These are phyloP conservation scores for Kodamaea fukazawae DNA, from an alignment of 805 yeast species.

Conservation along the genomic window DNA sequence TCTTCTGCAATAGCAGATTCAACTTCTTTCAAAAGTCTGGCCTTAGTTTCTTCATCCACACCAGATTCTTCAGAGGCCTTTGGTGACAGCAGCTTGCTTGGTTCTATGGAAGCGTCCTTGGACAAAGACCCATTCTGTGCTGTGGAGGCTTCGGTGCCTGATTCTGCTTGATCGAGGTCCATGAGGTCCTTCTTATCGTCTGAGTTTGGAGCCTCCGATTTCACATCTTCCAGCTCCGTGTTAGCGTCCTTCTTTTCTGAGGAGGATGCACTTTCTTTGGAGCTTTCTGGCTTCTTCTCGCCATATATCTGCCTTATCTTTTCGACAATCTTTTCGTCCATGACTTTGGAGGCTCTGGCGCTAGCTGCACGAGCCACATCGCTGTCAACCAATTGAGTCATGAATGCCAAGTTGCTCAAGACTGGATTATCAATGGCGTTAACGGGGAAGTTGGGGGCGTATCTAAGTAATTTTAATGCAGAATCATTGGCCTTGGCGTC, in stretches of 20 bases:
- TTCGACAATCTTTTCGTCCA: conserved; percentile 42
- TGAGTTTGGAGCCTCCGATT: conserved; percentile 1
- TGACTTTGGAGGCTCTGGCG: conserved; percentile 50
- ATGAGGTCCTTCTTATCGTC: conserved; percentile 4
- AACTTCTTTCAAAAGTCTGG: conserved; percentile 9
- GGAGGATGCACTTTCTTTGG: background rate
- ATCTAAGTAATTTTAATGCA: conserved; percentile 71
- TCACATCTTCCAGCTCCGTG: conserved; percentile 10
- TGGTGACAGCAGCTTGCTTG: conserved; percentile 1
- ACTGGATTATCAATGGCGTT: conserved; percentile 90
- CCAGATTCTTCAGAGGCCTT: conserved; percentile 14
- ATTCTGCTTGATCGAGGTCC: conserved; percentile 3
- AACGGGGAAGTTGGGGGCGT: conserved; percentile 80
- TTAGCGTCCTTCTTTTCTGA: conserved; percentile 8
- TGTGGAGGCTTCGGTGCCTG: background rate
- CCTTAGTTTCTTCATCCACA: conserved; percentile 13
- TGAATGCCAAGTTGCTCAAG: conserved; percentile 84
- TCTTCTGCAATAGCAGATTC: conserved; percentile 10
- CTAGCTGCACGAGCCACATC: conserved; percentile 84
- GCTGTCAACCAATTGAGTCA: conserved; percentile 82
- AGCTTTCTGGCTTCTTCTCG: conserved; percentile 12
- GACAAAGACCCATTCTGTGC: conserved; percentile 3
- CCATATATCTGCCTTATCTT: conserved; percentile 36
- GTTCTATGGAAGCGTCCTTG: conserved; percentile 1
- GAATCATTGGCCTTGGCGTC: conserved; percentile 38